Evolutionary conservation across 441 rosid genomes (phyloP), one percentile per base, ranked within the genome.

Genomic region (Macaranga tanarius): DNA sequence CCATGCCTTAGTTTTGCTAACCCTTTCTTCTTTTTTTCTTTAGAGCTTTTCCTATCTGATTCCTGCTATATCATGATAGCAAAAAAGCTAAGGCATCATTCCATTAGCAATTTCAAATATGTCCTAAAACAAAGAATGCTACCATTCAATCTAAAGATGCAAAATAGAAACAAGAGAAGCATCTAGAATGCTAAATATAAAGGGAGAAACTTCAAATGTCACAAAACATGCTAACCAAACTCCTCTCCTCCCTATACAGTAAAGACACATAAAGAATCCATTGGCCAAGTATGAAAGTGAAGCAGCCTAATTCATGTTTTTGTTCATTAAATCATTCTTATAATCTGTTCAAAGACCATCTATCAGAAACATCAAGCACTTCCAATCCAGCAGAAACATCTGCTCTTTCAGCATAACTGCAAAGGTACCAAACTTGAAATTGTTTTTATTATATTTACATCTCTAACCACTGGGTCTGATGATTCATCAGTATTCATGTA

Each of bases 11-110:
- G 84, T 79, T 84, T 89, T 68, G 85, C 89, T 65, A 81, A 64
- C 23, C 96, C 90, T 75, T 91, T 93, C 87, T 83, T 89, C 85
- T 74, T 89, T 87, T 87, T 95, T 47, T 88, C 95, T 78, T 85
- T 84, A 0, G 79, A 75, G 78, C 78, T 82, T 82, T 79, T 88
- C 79, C 80, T 82, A 69, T 89, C 92, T 16, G 90, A 61, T 79
- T 95, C 99, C 90, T 95, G 89, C 82, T 77, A 74, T 67, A 56
- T 48, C 7, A 63, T 71, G 62, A 25, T 19, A n/a, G 42, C 71
- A 73, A 67, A 66, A 5, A 64, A 57, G 0, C 28, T 40, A 23
- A 5, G 47, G 5, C 48, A 61, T n/a, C 19, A 60, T 77, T 42
- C 38, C 12, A 20, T 57, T 47, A 67, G 31, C 72, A 59, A 4